Base-by-base conservation (phyloP, 148 eudicot species). In the Pharnaceum exiguum region DNA sequence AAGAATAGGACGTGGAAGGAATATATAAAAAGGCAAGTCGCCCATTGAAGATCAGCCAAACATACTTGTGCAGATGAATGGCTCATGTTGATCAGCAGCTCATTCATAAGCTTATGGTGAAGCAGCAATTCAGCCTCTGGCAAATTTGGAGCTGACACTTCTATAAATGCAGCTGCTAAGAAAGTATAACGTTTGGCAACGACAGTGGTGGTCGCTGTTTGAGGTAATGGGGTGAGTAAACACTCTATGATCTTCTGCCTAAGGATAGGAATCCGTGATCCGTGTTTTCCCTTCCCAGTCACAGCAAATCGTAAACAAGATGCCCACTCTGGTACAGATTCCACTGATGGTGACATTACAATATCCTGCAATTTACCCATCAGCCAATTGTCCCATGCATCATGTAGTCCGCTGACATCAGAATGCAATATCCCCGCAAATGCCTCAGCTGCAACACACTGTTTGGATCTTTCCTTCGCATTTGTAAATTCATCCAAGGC, bases 381-480 rank as follows among this genome's bases (percentile, higher is more conserved):
- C 68, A 94, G 75, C 99, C 99, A 94, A 66, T 73, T 77, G 51
- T 94, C 95, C 99, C 99, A 94, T 70, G 79, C 95, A 67, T 83
- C 86, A 75, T 65, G 67, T 36, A 94, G 84, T 60, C 95, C 95
- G 24, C 51, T 38, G 35, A 86, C 91, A 84, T 94, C 99, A 68
- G 95, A 84, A 82, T 94, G 96, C 59, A 94, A 75, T 66, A 84
- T 63, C 44, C 99, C 99, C 51, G 95, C 89, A 72, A 86, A 74
- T 63, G 85, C 96, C 76, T 89, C 99, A 60, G 99, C 96, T 55
- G 99, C 99, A 76, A 94, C 96, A 79, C 99, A 89, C 71, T 86
- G 99, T 73, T 89, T 94, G 43, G 99, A 75, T 75, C 96, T 84
- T 76, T 94, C 99, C 73, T 86, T 81, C 35, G 96, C 80, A 71